Evolutionary conservation across 192 early-diverging fungal genomes (phyloP), one percentile per base, ranked within the genome.

Genomic region (Chytriomyces sp.): DNA sequence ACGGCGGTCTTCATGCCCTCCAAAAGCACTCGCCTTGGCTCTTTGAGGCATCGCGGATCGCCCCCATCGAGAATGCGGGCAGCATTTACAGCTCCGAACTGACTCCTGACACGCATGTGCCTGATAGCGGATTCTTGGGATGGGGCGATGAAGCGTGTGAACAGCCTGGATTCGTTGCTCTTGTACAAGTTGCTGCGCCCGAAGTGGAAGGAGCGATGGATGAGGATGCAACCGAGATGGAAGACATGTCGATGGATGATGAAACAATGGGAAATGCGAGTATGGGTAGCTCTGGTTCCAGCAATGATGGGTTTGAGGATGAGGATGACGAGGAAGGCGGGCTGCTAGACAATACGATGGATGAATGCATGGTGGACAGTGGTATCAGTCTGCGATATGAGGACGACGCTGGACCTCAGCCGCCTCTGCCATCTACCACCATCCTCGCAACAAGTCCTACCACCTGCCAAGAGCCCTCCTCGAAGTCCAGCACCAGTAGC

Each of bases 91-190:
- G 22, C 32, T 14, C 59, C 17, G 17, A 5, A 37, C 32, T 17
- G 32, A 61, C 17, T 36, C 36, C 3, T 5, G 26, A 28, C 17
- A 36, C 33, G 7, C 22, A 56, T 30, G 22, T 8, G 7, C 22
- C 7, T 8, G 22, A 22, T 25, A 30, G 30, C 22, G 63, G 39
- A 49, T 65, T 65, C 28, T 19, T 65, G n/a, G 63, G 63, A 17
- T 65, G 63, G 63, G 63, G 63, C 2, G 63, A 65, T 49, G 63
- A 65, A 65, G 33, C 63, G 8, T 12, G n/a, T 7, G 63, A 65
- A 34, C 31, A 25, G 26, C 17, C 17, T 26, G 56, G 28, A 30
- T 25, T 30, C 31, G 17, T 28, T 62, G 60, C 28, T 12, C n/a
- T 36, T 62, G 17, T 3, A 37, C 17, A 0, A 22, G 60, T 22